Percentiles rank a stretch among this genome's conserved stretches.
Conservation (phyloP, 305 asterid species). For the Andrographis paniculata region DNA sequence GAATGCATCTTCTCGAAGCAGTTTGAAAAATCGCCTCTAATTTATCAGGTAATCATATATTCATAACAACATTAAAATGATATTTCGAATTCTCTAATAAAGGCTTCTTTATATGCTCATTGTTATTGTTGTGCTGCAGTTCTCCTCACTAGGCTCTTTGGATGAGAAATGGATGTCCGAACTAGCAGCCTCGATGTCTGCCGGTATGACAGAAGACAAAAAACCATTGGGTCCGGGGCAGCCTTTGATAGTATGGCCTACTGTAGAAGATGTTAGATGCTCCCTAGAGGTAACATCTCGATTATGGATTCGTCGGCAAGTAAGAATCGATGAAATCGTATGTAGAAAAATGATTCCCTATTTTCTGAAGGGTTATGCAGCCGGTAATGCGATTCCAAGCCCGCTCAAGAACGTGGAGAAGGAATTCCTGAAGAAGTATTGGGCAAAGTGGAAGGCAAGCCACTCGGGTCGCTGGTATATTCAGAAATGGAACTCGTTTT, state of each 20-base stretch:
- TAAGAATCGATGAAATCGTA: too few relatives aligned
- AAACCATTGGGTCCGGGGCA: constrained; percentile 78
- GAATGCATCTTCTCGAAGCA: constrained; percentile 70
- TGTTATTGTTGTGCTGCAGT: constrained; percentile 38
- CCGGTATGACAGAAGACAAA: constrained; percentile 71
- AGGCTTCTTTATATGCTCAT: constrained; percentile 16
- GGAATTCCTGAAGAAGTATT: constrained; percentile 78
- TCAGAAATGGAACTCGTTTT: too few relatives aligned
- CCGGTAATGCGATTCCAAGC: constrained; percentile 84
- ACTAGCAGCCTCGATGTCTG: constrained; percentile 74
- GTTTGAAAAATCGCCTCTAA: constrained; percentile 81
- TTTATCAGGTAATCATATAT: constrained; percentile 60
- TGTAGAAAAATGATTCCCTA: too few relatives aligned
- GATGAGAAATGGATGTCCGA: constrained; percentile 98
- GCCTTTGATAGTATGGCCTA: constrained; percentile 84
- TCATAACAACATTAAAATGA: too few relatives aligned
- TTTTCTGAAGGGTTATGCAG: constrained; percentile 78
- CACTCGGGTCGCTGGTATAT: constrained; percentile 88
- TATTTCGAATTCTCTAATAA: too few relatives aligned
- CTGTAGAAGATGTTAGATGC: constrained; percentile 84
- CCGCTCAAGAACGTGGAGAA: constrained; percentile 91
- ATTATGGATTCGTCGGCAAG: too few relatives aligned
- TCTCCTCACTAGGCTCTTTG: constrained; percentile 92
- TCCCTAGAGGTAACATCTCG: constrained; percentile 67
- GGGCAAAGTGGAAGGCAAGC: constrained; percentile 94